Percentiles rank a stretch among this genome's conserved stretches.
phyloP scores from a whole-genome alignment of 139 green algal genomes.

The Deuterostichococcus epilithicus region DNA sequence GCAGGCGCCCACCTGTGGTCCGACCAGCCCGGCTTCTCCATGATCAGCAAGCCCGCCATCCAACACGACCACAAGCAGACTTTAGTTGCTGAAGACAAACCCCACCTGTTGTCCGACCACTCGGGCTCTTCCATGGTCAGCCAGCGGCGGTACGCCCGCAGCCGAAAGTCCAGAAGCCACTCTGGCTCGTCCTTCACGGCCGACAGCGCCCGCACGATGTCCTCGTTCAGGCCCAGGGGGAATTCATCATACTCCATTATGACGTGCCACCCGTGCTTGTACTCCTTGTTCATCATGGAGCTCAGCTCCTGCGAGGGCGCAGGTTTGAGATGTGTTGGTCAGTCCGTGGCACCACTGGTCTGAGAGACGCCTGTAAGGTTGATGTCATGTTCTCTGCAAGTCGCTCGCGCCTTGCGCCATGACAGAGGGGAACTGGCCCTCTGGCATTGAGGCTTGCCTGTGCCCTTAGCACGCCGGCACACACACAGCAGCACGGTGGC shows the following conservation, averaged over 20 bases:
- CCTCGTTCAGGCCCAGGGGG: conserved; percentile 82
- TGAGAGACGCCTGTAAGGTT: too few species aligned
- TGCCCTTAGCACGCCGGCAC: too few species aligned
- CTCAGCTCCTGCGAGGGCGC: neutral
- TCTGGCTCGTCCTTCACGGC: conserved; percentile 98
- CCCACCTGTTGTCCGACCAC: conserved; percentile 88
- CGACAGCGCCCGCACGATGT: conserved; percentile 94
- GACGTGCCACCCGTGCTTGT: conserved; percentile 95
- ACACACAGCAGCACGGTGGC: too few species aligned
- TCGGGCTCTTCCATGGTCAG: conserved; percentile 93
- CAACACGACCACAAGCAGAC: too few species aligned
- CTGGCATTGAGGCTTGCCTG: too few species aligned
- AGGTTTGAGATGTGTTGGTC: too few species aligned
- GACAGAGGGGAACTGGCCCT: too few species aligned
- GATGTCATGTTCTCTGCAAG: too few species aligned
- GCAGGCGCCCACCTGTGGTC: too few species aligned
- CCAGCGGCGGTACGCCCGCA: conserved; percentile 93
- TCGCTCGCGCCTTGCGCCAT: too few species aligned
- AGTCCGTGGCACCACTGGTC: too few species aligned
- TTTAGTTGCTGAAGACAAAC: neutral
- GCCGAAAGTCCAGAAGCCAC: conserved; percentile 97
- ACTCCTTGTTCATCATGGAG: conserved; percentile 31
- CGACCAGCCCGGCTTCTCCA: conserved; percentile 32
- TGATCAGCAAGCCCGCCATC: too few species aligned
- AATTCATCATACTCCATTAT: conserved; percentile 92